Percentiles rank a stretch among this genome's conserved stretches.
These are phyloP conservation scores for Sphaceloma murrayae DNA, from an alignment of 2,329 filamentous ascomycete species.

Conservation along the genomic window DNA sequence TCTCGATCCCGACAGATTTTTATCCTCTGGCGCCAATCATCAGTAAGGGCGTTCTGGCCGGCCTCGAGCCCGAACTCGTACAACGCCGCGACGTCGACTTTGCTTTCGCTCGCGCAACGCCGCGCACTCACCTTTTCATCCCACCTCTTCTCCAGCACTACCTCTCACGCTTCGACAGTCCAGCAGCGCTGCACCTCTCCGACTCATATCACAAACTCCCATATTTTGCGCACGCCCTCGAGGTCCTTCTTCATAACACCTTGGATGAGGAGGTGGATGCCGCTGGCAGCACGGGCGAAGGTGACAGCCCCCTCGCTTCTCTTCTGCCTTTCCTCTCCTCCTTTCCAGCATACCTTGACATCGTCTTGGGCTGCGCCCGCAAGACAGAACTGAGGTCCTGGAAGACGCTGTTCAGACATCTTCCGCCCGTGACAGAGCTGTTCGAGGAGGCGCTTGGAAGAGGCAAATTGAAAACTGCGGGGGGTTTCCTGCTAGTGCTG, in stretches of 20 bases:
- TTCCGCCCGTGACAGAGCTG: constrained; percentile 80
- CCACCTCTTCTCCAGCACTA: constrained; percentile 78
- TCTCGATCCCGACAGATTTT: constrained; percentile 81
- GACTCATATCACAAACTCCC: constrained; percentile 77
- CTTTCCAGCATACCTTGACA: constrained; percentile 75
- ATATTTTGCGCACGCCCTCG: constrained; percentile 88
- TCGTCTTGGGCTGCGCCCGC: constrained; percentile 90
- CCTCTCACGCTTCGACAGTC: constrained; percentile 63
- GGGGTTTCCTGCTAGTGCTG: constrained; percentile 88
- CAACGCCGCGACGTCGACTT: constrained; percentile 87
- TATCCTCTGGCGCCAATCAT: constrained; percentile 82
- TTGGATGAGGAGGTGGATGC: constrained; percentile 87
- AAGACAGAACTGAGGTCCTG: constrained; percentile 95
- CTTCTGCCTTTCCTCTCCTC: constrained; percentile 46
- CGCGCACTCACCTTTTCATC: constrained; percentile 87
- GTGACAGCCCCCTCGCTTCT: constrained; percentile 35
- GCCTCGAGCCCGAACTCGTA: constrained; percentile 85
- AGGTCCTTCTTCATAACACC: constrained; percentile 85
- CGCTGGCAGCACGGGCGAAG: constrained; percentile 35
- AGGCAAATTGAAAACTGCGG: constrained; percentile 84
- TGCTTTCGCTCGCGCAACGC: constrained; percentile 78
- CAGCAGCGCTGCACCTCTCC: constrained; percentile 70
- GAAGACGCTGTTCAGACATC: constrained; percentile 83
- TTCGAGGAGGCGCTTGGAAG: constrained; percentile 86
- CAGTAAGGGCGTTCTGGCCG: constrained; percentile 82